Conservation (phyloP, 805 yeast species). For the Saturnispora diversa region DNA sequence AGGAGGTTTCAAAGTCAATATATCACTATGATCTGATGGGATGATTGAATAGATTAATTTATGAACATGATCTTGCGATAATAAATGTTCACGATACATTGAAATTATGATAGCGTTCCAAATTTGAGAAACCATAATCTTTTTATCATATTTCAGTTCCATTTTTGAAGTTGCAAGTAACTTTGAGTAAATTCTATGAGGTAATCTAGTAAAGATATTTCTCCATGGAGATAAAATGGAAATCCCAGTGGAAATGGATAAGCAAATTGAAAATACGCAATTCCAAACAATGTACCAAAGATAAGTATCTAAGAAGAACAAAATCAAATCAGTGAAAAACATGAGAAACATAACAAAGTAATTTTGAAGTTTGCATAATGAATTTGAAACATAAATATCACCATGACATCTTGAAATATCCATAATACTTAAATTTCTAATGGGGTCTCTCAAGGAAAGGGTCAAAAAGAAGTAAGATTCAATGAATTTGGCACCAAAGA, state of each 20-base stretch:
- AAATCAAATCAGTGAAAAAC: conserved; percentile 37
- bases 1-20: conserved; percentile 32
- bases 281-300: conserved; percentile 54
- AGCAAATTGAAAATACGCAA: conserved; percentile 39
- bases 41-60: conserved; percentile 33
- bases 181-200: conserved; percentile 43
- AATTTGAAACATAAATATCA: conserved; percentile 34
- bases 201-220: conserved; percentile 43
- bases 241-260: conserved; percentile 45
- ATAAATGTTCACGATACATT: conserved; percentile 46
- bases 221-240: conserved; percentile 54
- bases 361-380: conserved; percentile 38
- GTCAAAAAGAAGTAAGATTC: conserved; percentile 50
- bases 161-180: conserved; percentile 37
- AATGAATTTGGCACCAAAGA: conserved; percentile 41
- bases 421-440: conserved; percentile 40
- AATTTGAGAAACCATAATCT: conserved; percentile 36
- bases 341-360: conserved; percentile 35
- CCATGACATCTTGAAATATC: conserved; percentile 37
- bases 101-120: conserved; percentile 50
- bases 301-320: conserved; percentile 48
- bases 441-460: conserved; percentile 44
- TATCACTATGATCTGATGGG: conserved; percentile 41
- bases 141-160: conserved; percentile 37
- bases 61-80: conserved; percentile 43